Base-by-base conservation (phyloP, 2,329 filamentous ascomycete species). In the Dissoconium aciculare region DNA sequence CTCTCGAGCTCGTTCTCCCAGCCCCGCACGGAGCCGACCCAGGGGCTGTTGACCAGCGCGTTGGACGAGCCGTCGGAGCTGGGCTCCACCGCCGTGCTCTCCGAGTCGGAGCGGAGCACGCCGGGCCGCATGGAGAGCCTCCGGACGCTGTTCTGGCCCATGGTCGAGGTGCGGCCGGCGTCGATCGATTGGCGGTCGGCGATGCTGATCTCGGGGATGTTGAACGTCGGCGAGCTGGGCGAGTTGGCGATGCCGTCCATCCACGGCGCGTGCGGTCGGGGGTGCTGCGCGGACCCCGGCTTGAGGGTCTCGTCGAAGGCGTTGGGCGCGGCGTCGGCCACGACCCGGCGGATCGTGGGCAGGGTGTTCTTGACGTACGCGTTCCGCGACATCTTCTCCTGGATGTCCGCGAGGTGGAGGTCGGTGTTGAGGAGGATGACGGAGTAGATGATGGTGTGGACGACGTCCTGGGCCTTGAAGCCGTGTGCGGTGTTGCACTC, bases 331-430 rank as follows among this genome's bases (percentile, higher is more conserved):
- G 75, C 72, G 44, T 92, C 82, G 23, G 67, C 62, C 6, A 84
- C 67, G 9, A 81, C 75, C 28, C 83, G 74, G 35, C 71, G 73
- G 39, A 98, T 80, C 0, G 87, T 93, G 1, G 80, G 78, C 65
- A 95, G 76, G 4, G 89, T 94, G 51, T 98, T 98, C 57, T 91
- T 92, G 51, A 98, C 71, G 49, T 95, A 98, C 49, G 95, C 87
- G 40, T 69, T 77, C 33, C 80, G 74, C 1, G 87, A 95, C 89
- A 98, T 98, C 61, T 92, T 92, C 46, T 80, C 74, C 38, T 92
- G 84, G 44, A 95, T 93, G 50, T 95, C 85, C 35, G 87, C 89
- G 49, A 95, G 57, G 49, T 98, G 87, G 33, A 98, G 64, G 60
- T 98, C 89, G 17, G 89, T 98, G 49, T 98, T 98, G 40, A 98